Evolutionary conservation across 176 grass and related monocot genomes (phyloP).

Genomic region (Pontederia paniculata): DNA sequence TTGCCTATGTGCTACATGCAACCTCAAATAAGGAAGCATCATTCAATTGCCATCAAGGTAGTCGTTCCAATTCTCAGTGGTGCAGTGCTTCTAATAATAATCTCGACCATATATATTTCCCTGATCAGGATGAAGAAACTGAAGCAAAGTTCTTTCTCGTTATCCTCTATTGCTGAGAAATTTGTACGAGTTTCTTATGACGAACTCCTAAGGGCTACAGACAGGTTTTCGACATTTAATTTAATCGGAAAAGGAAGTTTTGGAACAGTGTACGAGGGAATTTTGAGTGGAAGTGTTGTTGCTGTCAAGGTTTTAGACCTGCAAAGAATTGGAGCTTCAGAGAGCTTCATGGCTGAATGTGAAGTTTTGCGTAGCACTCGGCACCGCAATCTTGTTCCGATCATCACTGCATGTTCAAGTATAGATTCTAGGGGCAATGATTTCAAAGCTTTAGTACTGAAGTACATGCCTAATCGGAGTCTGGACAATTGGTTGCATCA

Average conservation of each 20-base stretch:
- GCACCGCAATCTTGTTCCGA: conserved; percentile 6
- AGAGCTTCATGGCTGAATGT: conserved; percentile 9
- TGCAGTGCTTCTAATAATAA: not conserved
- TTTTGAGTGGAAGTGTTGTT: not conserved
- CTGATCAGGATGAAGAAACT: not conserved
- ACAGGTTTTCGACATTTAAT: conserved; percentile 13
- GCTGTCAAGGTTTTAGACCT: conserved; percentile 7
- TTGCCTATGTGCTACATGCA: no score
- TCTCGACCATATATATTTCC: conserved; percentile 5
- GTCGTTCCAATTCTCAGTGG: not conserved
- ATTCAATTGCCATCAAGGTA: no score
- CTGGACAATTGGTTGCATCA: conserved; percentile 2
- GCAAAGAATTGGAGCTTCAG: not conserved
- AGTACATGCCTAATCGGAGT: not conserved
- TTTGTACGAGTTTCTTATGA: not conserved
- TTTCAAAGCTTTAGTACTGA: conserved; percentile 9
- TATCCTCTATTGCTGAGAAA: not conserved
- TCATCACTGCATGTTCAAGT: conserved; percentile 8
- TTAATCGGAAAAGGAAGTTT: conserved; percentile 3
- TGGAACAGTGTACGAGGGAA: conserved; percentile 4
- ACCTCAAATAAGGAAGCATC: no score
- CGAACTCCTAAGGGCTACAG: conserved; percentile 3
- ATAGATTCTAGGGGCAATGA: not conserved
- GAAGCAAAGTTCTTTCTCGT: not conserved
- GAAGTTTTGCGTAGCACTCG: not conserved